These are phyloP conservation scores for Lactarius trivialis DNA, from an alignment of 768 basidiomycete genomes.

Conservation along the genomic window DNA sequence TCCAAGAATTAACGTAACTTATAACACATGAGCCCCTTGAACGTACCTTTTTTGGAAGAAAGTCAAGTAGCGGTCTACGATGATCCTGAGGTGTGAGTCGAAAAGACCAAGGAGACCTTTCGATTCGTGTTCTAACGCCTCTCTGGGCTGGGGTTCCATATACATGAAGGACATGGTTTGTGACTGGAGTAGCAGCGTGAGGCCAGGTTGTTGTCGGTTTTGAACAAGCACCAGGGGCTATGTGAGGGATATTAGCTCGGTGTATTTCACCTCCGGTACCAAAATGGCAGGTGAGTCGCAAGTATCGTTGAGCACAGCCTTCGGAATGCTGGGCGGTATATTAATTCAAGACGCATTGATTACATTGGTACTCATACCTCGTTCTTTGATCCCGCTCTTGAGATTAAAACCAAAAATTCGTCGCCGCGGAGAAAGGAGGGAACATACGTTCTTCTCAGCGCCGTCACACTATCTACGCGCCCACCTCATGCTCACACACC, in stretches of 20 bases:
- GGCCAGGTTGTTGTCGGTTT: neutral
- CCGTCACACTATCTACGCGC: too few relatives aligned
- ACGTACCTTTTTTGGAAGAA: constrained; percentile 83
- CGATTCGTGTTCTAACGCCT: constrained; percentile 13
- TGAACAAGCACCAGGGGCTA: neutral
- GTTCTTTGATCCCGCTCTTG: neutral
- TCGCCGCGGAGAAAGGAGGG: too few relatives aligned
- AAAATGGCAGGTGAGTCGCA: neutral
- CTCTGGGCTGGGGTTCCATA: constrained; percentile 12
- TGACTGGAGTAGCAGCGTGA: neutral
- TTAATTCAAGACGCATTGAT: neutral
- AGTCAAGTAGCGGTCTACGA: constrained; percentile 68
- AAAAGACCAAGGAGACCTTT: constrained; percentile 57
- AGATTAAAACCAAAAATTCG: neutral
- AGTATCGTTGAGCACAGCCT: neutral
- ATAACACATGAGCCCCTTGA: constrained; percentile 16
- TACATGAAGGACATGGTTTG: constrained; percentile 1
- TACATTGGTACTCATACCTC: too few relatives aligned
- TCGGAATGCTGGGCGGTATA: neutral
- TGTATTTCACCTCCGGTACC: neutral
- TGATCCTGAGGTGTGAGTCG: constrained; percentile 59
- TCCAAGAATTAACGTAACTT: constrained; percentile 11
- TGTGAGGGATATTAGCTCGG: neutral
- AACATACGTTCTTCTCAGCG: too few relatives aligned
- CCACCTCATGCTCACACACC: too few relatives aligned